These are phyloP conservation scores for Hypsizygus ulmarius DNA, from an alignment of 1,284 basidiomycete species.

Conservation along the genomic window DNA sequence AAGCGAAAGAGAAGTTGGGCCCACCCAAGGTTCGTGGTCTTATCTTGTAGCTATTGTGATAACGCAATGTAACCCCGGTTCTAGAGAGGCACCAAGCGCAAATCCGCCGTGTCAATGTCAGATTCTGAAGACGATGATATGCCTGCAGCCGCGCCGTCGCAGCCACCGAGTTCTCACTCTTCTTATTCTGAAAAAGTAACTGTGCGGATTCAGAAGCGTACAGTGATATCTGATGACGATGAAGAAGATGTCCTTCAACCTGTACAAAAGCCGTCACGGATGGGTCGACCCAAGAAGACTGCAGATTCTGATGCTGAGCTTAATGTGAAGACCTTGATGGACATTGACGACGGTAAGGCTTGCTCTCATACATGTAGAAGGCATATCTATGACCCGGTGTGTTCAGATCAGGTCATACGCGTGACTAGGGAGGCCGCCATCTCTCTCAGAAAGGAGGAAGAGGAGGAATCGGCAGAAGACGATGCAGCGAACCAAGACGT, in stretches of 20 bases:
- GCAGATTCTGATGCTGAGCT: slow-evolving; percentile 38
- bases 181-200: slow-evolving; percentile 17
- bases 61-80: background rate
- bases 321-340: slow-evolving; percentile 66
- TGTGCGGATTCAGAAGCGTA: slow-evolving; percentile 41
- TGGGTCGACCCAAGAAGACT: slow-evolving; percentile 18
- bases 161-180: slow-evolving; percentile 11
- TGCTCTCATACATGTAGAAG: slow-evolving; percentile 2
- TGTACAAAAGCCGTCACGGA: slow-evolving; percentile 17
- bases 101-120: slow-evolving; percentile 38
- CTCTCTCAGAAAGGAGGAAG: slow-evolving; percentile 19
- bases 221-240: slow-evolving; percentile 56
- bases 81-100: slow-evolving; percentile 60
- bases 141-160: slow-evolving; percentile 15
- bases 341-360: slow-evolving; percentile 64
- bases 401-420: slow-evolving; percentile 46
- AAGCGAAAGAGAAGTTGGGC: slow-evolving; percentile 3
- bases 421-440: slow-evolving; percentile 30
- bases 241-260: slow-evolving; percentile 26
- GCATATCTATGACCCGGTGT: slow-evolving; percentile 1
- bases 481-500: slow-evolving; percentile 29
- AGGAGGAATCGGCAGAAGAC: slow-evolving; percentile 31
- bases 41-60: background rate
- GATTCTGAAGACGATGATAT: slow-evolving; percentile 47
- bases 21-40: slow-evolving; percentile 11